phyloP scores from a whole-genome alignment of 2,329 filamentous ascomycete genomes.

The Akanthomyces lecanii region DNA sequence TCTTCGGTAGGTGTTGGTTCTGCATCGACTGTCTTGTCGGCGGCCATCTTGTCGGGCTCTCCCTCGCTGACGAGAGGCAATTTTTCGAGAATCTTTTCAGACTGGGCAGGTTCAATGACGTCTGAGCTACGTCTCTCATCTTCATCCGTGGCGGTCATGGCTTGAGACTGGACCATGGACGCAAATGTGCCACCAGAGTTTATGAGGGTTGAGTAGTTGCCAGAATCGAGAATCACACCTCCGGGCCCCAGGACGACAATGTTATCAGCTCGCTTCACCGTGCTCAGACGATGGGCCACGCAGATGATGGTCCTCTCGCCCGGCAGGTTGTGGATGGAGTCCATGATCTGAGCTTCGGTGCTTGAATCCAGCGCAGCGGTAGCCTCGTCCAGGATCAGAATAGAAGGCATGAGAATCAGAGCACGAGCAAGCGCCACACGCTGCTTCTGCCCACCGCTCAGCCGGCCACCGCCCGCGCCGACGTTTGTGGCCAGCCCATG shows the following conservation, averaged over 20 bases:
- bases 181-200: conserved; percentile 45
- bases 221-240: conserved; percentile 57
- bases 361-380: conserved; percentile 49
- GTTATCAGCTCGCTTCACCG: conserved; percentile 58
- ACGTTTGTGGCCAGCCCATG: conserved; percentile 31
- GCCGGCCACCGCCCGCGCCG: conserved; percentile 48
- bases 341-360: conserved; percentile 41
- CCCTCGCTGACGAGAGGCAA: background rate
- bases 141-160: conserved; percentile 16
- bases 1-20: background rate
- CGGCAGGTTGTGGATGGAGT: conserved; percentile 35
- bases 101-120: conserved; percentile 1
- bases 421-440: conserved; percentile 59
- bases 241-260: conserved; percentile 58
- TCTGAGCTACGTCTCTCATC: conserved; percentile 10
- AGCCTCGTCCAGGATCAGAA: conserved; percentile 64
- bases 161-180: conserved; percentile 36
- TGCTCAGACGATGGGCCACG: conserved; percentile 60
- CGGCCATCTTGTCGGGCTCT: background rate
- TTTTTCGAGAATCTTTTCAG: background rate
- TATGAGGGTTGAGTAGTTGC: conserved; percentile 57
- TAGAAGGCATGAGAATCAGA: conserved; percentile 55
- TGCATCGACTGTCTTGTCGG: background rate
- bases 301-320: conserved; percentile 57
- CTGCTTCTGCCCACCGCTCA: conserved; percentile 56